Conservation (phyloP, 2,329 filamentous ascomycete species). For the Didymella segeticola region DNA sequence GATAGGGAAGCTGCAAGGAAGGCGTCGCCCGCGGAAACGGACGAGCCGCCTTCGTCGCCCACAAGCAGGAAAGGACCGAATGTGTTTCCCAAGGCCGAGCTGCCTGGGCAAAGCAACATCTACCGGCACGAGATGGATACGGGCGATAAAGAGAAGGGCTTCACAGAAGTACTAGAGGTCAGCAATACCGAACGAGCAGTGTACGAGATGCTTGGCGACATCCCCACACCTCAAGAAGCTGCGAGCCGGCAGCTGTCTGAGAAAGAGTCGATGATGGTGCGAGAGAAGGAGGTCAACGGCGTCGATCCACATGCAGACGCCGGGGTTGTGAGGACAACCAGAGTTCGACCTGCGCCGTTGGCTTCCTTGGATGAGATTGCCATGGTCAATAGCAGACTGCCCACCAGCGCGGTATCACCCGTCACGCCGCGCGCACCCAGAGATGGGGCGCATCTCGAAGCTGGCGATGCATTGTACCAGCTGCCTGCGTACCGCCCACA, state of each 20-base stretch:
- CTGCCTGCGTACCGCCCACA: slow-evolving; percentile 27
- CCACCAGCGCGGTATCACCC: slow-evolving; percentile 32
- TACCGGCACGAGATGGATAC: slow-evolving; percentile 23
- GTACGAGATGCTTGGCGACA: slow-evolving; percentile 62
- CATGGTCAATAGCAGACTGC: slow-evolving; percentile 36
- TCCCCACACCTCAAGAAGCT: slow-evolving; percentile 60
- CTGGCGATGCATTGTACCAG: slow-evolving; percentile 41
- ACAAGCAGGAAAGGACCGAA: slow-evolving; percentile 31
- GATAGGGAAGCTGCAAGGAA: slow-evolving; percentile 31
- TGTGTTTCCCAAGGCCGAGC: slow-evolving; percentile 56
- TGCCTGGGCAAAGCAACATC: slow-evolving; percentile 43
- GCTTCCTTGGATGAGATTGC: slow-evolving; percentile 29
- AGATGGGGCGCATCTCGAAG: slow-evolving; percentile 43
- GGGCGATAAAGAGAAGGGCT: slow-evolving; percentile 26
- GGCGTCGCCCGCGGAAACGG: slow-evolving; percentile 23
- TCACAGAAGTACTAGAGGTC: slow-evolving; percentile 35
- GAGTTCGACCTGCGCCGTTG: slow-evolving; percentile 2
- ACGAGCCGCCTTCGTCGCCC: slow-evolving; percentile 33
- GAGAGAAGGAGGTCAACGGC: slow-evolving; percentile 56
- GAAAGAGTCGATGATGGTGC: slow-evolving; percentile 56
- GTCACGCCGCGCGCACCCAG: slow-evolving; percentile 41
- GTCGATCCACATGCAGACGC: slow-evolving; percentile 41
- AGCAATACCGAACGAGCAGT: slow-evolving; percentile 49
- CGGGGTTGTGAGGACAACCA: slow-evolving; percentile 13
- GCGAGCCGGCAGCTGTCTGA: slow-evolving; percentile 56